Evolutionary conservation across 1,139 yeast genomes (phyloP).

Genomic region (Debaryomycetaceae sp.): DNA sequence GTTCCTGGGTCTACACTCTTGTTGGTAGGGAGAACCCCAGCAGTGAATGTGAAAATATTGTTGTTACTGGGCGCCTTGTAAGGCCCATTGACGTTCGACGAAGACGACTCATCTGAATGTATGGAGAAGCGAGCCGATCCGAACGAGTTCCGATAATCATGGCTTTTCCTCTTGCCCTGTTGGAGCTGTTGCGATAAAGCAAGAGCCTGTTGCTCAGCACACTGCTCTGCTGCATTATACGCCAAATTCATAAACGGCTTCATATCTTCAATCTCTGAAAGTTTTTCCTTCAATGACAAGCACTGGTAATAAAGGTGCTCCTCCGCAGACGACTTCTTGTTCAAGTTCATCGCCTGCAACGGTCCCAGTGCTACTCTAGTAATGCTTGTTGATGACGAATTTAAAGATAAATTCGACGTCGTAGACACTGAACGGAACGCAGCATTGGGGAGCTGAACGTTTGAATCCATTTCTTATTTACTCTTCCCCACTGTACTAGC

Average conservation of each 20-base stretch:
- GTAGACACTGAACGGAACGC: conserved; percentile 40
- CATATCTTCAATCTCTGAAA: conserved; percentile 67
- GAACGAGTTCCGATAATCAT: conserved; percentile 27
- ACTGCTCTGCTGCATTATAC: conserved; percentile 52
- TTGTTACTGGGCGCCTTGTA: conserved; percentile 11
- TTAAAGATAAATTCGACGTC: conserved; percentile 27
- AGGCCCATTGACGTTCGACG: conserved; percentile 7
- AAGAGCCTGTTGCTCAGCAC: conserved; percentile 71
- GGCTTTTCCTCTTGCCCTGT: conserved; percentile 12
- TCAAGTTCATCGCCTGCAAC: conserved; percentile 44
- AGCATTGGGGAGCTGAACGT: conserved; percentile 13
- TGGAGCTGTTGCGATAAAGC: conserved; percentile 44
- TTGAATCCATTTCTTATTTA: conserved; percentile 11
- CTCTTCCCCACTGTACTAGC: not conserved
- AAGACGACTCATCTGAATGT: conserved; percentile 20
- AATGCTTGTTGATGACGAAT: conserved; percentile 26
- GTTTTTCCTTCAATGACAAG: conserved; percentile 51
- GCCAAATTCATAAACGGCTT: conserved; percentile 65
- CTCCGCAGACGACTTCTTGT: conserved; percentile 59
- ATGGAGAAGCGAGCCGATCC: conserved; percentile 23
- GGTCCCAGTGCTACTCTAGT: conserved; percentile 45
- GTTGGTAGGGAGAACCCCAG: conserved; percentile 73
- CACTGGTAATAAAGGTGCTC: conserved; percentile 80
- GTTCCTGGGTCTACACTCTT: conserved; percentile 88
- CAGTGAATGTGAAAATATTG: conserved; percentile 58